Percentiles rank a stretch among this genome's conserved stretches.
Conservation (phyloP, 2,329 filamentous ascomycete species). For the Lithohypha guttulata region DNA sequence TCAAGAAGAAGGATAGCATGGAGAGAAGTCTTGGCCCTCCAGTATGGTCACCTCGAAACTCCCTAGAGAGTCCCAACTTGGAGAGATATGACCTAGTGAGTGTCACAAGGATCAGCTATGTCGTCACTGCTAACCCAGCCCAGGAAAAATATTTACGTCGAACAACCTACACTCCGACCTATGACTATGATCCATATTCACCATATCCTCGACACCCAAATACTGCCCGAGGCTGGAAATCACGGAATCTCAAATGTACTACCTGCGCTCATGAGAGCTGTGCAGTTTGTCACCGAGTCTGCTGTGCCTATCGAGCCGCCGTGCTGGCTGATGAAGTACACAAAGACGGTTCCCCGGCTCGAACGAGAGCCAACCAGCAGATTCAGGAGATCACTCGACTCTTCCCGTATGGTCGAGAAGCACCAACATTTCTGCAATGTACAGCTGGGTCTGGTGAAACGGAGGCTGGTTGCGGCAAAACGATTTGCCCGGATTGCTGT, state of each 20-base stretch:
- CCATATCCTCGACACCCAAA: slow-evolving; percentile 20
- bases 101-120: not conserved
- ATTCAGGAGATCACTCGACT: slow-evolving; percentile 21
- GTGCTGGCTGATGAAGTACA: slow-evolving; percentile 15
- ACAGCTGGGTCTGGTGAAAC: slow-evolving; percentile 19
- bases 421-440: slow-evolving; percentile 27
- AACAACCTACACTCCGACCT: slow-evolving; percentile 13
- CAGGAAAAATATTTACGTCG: slow-evolving; percentile 18
- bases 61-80: slow-evolving; percentile 9
- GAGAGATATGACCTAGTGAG: slow-evolving; percentile 15
- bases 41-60: not conserved
- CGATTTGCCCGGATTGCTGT: slow-evolving; percentile 28
- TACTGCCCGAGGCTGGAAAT: slow-evolving; percentile 23
- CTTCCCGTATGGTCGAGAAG: slow-evolving; percentile 23
- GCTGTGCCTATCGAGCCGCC: slow-evolving; percentile 25
- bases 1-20: slow-evolving; percentile 13
- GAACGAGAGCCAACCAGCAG: slow-evolving; percentile 15
- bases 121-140: not conserved
- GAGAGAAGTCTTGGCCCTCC: slow-evolving; percentile 11
- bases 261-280: slow-evolving; percentile 23
- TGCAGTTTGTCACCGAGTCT: slow-evolving; percentile 24
- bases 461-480: slow-evolving; percentile 24
- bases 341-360: slow-evolving; percentile 10
- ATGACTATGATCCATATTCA: slow-evolving; percentile 15
- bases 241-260: slow-evolving; percentile 27